phyloP scores from a whole-genome alignment of 805 yeast species.

The Spathaspora sp. region DNA sequence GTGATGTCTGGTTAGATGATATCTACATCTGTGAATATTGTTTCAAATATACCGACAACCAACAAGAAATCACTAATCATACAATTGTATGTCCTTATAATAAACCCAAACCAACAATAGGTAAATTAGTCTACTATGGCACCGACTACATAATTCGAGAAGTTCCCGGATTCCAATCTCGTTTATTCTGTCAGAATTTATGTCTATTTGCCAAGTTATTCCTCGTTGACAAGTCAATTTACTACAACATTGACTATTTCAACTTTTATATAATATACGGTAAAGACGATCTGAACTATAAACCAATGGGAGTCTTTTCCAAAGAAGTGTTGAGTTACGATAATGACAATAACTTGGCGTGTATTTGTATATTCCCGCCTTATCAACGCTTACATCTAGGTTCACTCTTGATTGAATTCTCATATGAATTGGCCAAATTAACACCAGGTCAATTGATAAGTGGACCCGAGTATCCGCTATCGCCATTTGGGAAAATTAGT shows the following conservation, averaged over 20 bases:
- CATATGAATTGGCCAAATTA: conserved; percentile 63
- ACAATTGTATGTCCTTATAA: conserved; percentile 35
- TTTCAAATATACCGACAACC: conserved; percentile 68
- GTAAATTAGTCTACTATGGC: conserved; percentile 66
- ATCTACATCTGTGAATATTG: conserved; percentile 78
- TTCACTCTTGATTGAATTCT: conserved; percentile 73
- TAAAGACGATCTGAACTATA: conserved; percentile 19
- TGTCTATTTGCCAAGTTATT: conserved; percentile 84
- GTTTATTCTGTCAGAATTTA: conserved; percentile 74
- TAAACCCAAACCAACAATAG: conserved; percentile 44
- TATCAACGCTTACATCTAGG: conserved; percentile 80
- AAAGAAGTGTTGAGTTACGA: conserved; percentile 80
- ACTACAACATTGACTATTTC: conserved; percentile 72
- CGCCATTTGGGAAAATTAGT: conserved; percentile 73
- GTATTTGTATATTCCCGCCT: conserved; percentile 89
- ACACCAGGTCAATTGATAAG: conserved; percentile 59
- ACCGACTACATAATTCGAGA: conserved; percentile 51
- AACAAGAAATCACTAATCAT: conserved; percentile 49
- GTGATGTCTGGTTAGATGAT: conserved; percentile 50
- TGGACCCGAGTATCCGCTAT: conserved; percentile 91
- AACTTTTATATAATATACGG: conserved; percentile 77
- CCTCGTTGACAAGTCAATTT: conserved; percentile 85
- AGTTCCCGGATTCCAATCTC: conserved; percentile 62
- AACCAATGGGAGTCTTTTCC: conserved; percentile 90
- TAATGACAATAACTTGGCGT: conserved; percentile 76